Evolutionary conservation across 1,284 basidiomycete species (phyloP).

Genomic region (Austroboletus novae-zelandiae): DNA sequence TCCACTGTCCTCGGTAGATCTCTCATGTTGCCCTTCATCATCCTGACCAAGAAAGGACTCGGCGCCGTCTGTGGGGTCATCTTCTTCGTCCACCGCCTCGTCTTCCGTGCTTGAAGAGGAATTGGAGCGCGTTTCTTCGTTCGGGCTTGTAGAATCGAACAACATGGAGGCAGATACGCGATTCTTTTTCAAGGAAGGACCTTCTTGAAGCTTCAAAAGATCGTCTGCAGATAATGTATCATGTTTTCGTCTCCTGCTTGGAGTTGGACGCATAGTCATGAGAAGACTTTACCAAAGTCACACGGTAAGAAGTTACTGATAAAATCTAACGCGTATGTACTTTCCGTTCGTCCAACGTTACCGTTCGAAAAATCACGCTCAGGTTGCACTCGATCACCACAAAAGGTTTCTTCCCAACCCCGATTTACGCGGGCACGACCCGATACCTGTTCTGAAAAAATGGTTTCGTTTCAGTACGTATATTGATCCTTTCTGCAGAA

Average conservation of each 20-base stretch:
- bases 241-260: conserved; percentile 29
- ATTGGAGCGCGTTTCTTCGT: conserved; percentile 5
- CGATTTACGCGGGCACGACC: too few relatives aligned
- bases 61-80: not conserved
- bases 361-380: too few relatives aligned
- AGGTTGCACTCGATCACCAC: too few relatives aligned
- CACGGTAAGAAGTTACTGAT: not conserved
- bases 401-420: too few relatives aligned
- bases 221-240: conserved; percentile 34
- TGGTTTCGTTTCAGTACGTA: conserved; percentile 36
- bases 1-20: conserved; percentile 12
- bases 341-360: too few relatives aligned
- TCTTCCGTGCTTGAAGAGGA: conserved; percentile 5
- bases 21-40: not conserved
- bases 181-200: conserved; percentile 21
- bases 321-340: too few relatives aligned
- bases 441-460: conserved; percentile 1
- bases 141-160: not conserved
- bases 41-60: not conserved
- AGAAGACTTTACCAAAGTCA: not conserved
- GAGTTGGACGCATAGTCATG: not conserved
- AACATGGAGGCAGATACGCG: conserved; percentile 2
- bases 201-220: conserved; percentile 32
- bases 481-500: not conserved
- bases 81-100: conserved; percentile 11